Evolutionary conservation across 306 rosid species (phyloP), one percentile per base, ranked within the genome.

Genomic region (Quercus rubra): DNA sequence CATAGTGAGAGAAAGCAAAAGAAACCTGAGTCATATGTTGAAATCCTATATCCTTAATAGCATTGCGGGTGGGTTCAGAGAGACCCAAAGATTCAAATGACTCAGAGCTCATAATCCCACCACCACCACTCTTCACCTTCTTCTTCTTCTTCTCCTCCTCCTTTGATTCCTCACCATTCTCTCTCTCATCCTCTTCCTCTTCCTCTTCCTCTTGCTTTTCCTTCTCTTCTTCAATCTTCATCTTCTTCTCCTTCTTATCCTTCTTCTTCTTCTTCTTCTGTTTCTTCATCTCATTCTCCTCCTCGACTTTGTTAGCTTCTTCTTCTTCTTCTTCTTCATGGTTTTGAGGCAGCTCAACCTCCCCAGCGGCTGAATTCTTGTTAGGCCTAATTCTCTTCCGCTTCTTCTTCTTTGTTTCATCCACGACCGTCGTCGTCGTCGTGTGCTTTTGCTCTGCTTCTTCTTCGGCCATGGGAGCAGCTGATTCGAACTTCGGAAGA

Each of bases 21-120:
- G 1, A 20, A 49, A 93, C 98, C 97, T 88, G 92, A 78, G 98
- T 93, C 92, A 89, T 93, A 17, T 70, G 85, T 59, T 83, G 79
- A 79, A 93, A 93, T 15, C 84, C 81, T 88, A 91, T 80, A 31
- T 83, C 97, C 56, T 74, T 27, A 71, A 93, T 88, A 41, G 98
- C 87, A 80, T 74, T 86, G 46, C 51, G 79, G 27, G 98, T 93
- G 31, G 88, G 85, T 49, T 88, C 84, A 38, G 97, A 93, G 75
- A 93, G 78, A n/a, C 71, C 86, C 49, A 91, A 85, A 11, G 94
- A 86, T 20, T 73, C 66, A 84, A 93, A 93, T 14, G 90, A 59
- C 75, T 77, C 84, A 0, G 75, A 63, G 30, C 92, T 91, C 94
- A 93, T 91, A 73, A 93, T 93, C 74, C 97, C 94, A 54, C 71